Conservation (phyloP, 805 yeast genomes). For the Kodamaea jinghongensis region DNA sequence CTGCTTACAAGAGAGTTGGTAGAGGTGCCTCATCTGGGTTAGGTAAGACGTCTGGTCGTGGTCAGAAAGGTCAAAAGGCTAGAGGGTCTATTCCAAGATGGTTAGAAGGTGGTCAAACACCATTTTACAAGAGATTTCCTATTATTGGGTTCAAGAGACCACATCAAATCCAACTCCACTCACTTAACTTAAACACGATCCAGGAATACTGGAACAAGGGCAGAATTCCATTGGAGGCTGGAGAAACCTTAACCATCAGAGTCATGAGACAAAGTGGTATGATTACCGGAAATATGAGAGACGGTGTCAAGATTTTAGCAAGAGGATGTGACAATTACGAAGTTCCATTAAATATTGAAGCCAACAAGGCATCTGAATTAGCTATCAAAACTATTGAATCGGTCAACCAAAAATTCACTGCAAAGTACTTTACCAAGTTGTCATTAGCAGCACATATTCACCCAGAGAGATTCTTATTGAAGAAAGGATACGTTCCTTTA, state of each 20-base stretch:
- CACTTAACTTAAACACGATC: conserved; percentile 66
- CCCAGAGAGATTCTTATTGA: conserved; percentile 67
- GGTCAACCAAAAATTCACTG: conserved; percentile 70
- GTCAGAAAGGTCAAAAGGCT: conserved; percentile 98
- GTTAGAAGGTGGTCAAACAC: conserved; percentile 99
- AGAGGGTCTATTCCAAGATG: conserved; percentile 85
- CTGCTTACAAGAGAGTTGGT: conserved; percentile 72
- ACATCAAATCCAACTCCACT: conserved; percentile 50
- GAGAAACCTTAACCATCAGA: conserved; percentile 69
- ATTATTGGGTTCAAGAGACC: conserved; percentile 82
- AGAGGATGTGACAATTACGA: conserved; percentile 50
- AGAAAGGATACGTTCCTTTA: conserved; percentile 77
- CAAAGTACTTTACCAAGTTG: conserved; percentile 62
- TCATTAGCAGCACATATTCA: conserved; percentile 72
- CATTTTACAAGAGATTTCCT: conserved; percentile 78
- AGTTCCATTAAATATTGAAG: conserved; percentile 74
- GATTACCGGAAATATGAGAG: conserved; percentile 64
- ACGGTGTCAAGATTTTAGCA: conserved; percentile 82
- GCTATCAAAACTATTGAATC: conserved; percentile 74
- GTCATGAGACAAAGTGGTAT: conserved; percentile 74
- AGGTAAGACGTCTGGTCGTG: conserved; percentile 96
- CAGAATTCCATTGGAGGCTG: conserved; percentile 55
- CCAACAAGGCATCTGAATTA: conserved; percentile 70
- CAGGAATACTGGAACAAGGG: conserved; percentile 69
- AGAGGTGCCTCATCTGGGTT: conserved; percentile 92